Base-by-base conservation (phyloP, 139 green algal genomes). In the Pycnococcus provasolii region DNA sequence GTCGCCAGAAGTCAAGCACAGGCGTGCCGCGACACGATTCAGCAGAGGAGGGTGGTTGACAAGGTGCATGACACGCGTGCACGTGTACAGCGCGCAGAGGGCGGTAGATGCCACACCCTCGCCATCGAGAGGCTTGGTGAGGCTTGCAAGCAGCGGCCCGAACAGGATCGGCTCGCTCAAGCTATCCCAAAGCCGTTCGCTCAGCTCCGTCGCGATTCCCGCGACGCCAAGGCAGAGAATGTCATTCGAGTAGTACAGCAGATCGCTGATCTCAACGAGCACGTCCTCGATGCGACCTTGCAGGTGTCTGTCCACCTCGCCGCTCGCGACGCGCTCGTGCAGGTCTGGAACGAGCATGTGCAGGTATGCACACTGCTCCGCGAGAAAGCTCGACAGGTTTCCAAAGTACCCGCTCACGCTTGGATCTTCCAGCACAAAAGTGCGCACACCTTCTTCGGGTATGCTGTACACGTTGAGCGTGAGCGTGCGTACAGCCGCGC, bases 401-500 rank as follows among this genome's bases (percentile, higher is more conserved):
- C 45, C 51, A 50, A 80, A 81, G 74, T 80, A 80, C 39, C 15
- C 53, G 47, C 66, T 52, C 13, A 62, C 46, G 3, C 42, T 44
- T 40, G 0, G 46, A 40, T 46, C 40, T 67, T 70, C 50, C 58
- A 79, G 66, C 43, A 96, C 74, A 66, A 89, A 92, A 1, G 63
- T 47, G 40, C 83, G 74, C 26, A 96, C 81, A n/a, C 72, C 65
- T 0, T 81, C 64, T 47, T 95, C 86, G 1, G 45, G 48, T n/a
- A 96, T 85, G 45, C 64, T 82, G 76, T 91, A 98, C 13, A 97
- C 81, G 66, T 94, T 92, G 8, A 98, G 84, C 1, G 92, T 96
- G 6, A 97, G 76, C 1, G 91, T 98, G 42, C 91, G 86, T 52
- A 96, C 91, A 0, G 90, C 92, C 43, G 94, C 91, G 2, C 92